These are phyloP conservation scores for Leccinum subtestaceum DNA, from an alignment of 768 basidiomycete genomes.

Conservation along the genomic window DNA sequence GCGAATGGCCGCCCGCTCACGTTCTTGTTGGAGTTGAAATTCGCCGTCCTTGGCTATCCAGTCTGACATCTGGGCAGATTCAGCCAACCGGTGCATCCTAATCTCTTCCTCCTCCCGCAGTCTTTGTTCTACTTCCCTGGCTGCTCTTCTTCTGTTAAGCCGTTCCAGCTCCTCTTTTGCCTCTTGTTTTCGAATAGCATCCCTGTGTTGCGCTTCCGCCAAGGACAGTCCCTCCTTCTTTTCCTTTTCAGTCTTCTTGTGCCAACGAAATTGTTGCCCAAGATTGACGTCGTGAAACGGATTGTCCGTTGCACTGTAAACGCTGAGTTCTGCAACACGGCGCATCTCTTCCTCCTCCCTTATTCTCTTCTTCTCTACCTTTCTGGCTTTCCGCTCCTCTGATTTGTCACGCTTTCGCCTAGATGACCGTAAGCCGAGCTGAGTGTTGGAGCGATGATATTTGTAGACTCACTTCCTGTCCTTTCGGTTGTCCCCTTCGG, in stretches of 20 bases:
- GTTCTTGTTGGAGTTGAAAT: constrained; percentile 94
- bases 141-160: constrained; percentile 84
- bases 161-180: constrained; percentile 95
- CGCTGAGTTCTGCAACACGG: constrained; percentile 89
- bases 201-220: constrained; percentile 75
- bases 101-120: constrained; percentile 92
- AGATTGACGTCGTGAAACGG: constrained; percentile 98
- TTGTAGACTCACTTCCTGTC: constrained; percentile 45
- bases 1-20: constrained; percentile 85
- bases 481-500: constrained; percentile 34
- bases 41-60: constrained; percentile 97
- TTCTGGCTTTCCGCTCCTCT: constrained; percentile 80
- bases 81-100: constrained; percentile 82
- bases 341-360: constrained; percentile 88
- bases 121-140: constrained; percentile 85
- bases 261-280: constrained; percentile 96
- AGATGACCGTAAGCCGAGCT: constrained; percentile 10
- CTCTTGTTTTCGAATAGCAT: constrained; percentile 79
- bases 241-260: constrained; percentile 98
- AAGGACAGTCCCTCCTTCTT: constrained; percentile 78
- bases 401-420: constrained; percentile 86
- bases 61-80: constrained; percentile 96
- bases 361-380: constrained; percentile 81
- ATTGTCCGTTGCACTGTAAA: constrained; percentile 96
- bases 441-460: background rate